Evolutionary conservation across 805 yeast genomes (phyloP), one percentile per base, ranked within the genome.

Genomic region (Yarrowia keelungensis): DNA sequence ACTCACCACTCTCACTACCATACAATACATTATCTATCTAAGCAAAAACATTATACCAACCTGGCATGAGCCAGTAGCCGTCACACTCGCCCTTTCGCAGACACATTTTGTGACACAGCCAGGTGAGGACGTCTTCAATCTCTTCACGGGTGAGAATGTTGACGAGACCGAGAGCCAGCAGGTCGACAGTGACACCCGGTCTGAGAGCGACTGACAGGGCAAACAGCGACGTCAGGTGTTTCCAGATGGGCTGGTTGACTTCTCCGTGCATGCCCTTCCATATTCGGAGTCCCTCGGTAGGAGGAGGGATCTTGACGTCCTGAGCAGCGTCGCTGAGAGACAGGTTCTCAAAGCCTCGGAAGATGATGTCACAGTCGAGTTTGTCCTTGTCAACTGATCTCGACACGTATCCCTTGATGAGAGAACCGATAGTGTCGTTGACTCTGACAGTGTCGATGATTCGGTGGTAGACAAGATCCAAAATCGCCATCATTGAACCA

Each of bases 181-280:
- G 64, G 9, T 69, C 64, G 26, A 72, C 35, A 50, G 80, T 73
- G 2, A 86, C 80, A 5, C 91, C 91, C 0, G 93, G 92, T 47
- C 82, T 79, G 69, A 85, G 80, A 8, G 85, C 79, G 10, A 87
- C 75, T 5, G 81, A 78, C 53, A 80, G 74, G 0, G 86, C 69
- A 0, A 89, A 71, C 11, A 86, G 80, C 26, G 82, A 78, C 0
- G 89, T 76, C 0, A 89, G 76, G 64, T 81, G 83, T 14, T 78
- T 77, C 96, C 97, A 93, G 8, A 91, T 77, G 0, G 74, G 73
- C 35, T 75, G 77, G 70, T 89, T 87, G 51, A 92, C 81, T 36
- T 81, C 76, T 1, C 96, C 94, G 41, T 80, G 76, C 45, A 88
- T 76, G 72, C 88, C 89, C 12, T 90, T 81, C 97, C 97, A 92